Evolutionary conservation across 192 early-diverging fungal species (phyloP).

Genomic region (Mortierella alpina): DNA sequence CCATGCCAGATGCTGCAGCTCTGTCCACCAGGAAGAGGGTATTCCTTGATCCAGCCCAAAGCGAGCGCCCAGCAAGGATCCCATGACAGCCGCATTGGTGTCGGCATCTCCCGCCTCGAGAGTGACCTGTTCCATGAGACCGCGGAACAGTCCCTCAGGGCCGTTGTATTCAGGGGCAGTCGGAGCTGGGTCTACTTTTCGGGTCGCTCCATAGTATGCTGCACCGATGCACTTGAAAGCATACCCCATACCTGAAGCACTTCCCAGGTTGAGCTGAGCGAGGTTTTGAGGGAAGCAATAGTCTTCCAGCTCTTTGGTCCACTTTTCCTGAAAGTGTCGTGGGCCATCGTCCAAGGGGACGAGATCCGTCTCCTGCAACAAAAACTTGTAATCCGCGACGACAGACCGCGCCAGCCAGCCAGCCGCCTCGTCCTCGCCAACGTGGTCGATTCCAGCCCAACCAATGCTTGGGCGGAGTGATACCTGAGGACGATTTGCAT

Average conservation of each 20-base stretch:
- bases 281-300: constrained; percentile 53
- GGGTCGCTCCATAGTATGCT: constrained; percentile 47
- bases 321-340: constrained; percentile 10
- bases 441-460: constrained; percentile 38
- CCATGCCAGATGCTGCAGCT: constrained; percentile 23
- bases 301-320: constrained; percentile 10
- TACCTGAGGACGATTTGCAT: constrained; percentile 21
- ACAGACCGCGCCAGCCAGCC: constrained; percentile 27
- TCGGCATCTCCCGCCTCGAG: constrained; percentile 63
- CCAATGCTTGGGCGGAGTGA: constrained; percentile 21
- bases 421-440: constrained; percentile 42
- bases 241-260: constrained; percentile 51
- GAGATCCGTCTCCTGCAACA: constrained; percentile 21
- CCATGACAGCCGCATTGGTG: constrained; percentile 57
- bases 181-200: constrained; percentile 22
- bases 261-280: constrained; percentile 41
- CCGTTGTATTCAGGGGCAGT: constrained; percentile 40
- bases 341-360: constrained; percentile 2
- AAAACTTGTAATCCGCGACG: constrained; percentile 35
- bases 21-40: constrained; percentile 27
- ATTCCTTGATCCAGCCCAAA: constrained; percentile 49
- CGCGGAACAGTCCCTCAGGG: constrained; percentile 47
- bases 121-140: constrained; percentile 58
- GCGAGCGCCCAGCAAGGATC: constrained; percentile 60
- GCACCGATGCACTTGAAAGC: constrained; percentile 62